These are phyloP conservation scores for Suillus paluster DNA, from an alignment of 768 basidiomycete species.

Conservation along the genomic window DNA sequence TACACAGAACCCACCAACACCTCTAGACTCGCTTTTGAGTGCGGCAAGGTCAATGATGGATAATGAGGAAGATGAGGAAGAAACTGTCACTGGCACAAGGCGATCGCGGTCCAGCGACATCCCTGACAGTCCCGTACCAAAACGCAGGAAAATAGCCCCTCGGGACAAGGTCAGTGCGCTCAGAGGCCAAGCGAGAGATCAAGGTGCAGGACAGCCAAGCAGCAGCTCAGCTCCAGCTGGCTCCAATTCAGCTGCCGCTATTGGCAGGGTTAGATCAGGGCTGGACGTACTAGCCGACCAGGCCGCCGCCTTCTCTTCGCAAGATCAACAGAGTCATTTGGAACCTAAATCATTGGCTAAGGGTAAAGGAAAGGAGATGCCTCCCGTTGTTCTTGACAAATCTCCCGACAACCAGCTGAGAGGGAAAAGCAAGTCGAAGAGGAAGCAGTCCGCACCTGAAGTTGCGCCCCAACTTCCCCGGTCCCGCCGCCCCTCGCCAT, in stretches of 20 bases:
- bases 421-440: slow-evolving; percentile 2
- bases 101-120: slow-evolving; percentile 28
- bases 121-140: slow-evolving; percentile 43
- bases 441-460: neutral
- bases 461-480: neutral
- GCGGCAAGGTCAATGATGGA: slow-evolving; percentile 63
- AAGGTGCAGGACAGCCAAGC: slow-evolving; percentile 1
- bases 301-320: slow-evolving; percentile 57
- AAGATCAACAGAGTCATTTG: slow-evolving; percentile 26
- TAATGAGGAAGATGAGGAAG: slow-evolving; percentile 31
- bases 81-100: slow-evolving; percentile 28
- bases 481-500: neutral
- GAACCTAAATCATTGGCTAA: slow-evolving; percentile 10
- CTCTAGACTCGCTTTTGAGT: slow-evolving; percentile 62
- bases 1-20: slow-evolving; percentile 43
- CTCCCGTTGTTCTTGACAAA: neutral
- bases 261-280: slow-evolving; percentile 49
- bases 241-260: slow-evolving; percentile 8
- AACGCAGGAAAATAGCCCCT: slow-evolving; percentile 37
- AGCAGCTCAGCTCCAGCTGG: slow-evolving; percentile 3
- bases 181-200: slow-evolving; percentile 5
- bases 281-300: slow-evolving; percentile 79
- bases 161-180: slow-evolving; percentile 17
- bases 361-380: slow-evolving; percentile 29
- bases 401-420: neutral